Evolutionary conservation across 2,329 filamentous ascomycete genomes (phyloP), one percentile per base, ranked within the genome.

Genomic region (Xylaria sp.): DNA sequence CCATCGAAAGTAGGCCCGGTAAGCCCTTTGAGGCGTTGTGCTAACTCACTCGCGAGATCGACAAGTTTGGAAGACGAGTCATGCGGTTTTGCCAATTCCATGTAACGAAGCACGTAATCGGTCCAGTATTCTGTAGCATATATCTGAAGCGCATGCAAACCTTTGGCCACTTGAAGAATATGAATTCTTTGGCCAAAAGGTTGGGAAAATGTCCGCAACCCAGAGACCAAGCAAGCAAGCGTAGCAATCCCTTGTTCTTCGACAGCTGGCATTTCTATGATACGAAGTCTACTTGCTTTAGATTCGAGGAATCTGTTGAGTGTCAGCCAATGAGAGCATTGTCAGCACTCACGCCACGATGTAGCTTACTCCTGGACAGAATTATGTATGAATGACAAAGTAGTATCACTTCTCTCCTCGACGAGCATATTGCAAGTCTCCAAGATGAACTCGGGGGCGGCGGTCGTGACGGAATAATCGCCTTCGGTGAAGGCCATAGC

Each of bases 121-220:
- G 48, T 45, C 58, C 58, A 61, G 24, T 61, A 61, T 32, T 61
- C 48, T n/a, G 47, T 61, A 2, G 47, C 47, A 27, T 61, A 61
- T 7, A 61, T 61, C 39, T 61, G 58, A 53, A 61, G 58, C 8
- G 47, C 48, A 45, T 61, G 58, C 27, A 61, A 53, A 17, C 58
- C 58, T 14, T 53, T 61, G 3, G 47, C 58, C 21, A 61, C 58
- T 42, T 61, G 58, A 30, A 61, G 1, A 42, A 27, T 42, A 11
- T 32, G 17, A 0, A 19, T 12, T 21, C 14, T 45, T 9, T 51
- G 9, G 14, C 53, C 6, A 30, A n/a, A 4, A n/a, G 47, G 21
- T 32, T 45, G 32, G 12, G 58, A 9, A 30, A 61, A 53, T 2
- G 58, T 53, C 1, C 30, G 48, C 8, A 61, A 4, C 5, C 58